These are phyloP conservation scores for Neurospora terricola DNA, from an alignment of 495 filamentous ascomycete genomes.

Conservation along the genomic window DNA sequence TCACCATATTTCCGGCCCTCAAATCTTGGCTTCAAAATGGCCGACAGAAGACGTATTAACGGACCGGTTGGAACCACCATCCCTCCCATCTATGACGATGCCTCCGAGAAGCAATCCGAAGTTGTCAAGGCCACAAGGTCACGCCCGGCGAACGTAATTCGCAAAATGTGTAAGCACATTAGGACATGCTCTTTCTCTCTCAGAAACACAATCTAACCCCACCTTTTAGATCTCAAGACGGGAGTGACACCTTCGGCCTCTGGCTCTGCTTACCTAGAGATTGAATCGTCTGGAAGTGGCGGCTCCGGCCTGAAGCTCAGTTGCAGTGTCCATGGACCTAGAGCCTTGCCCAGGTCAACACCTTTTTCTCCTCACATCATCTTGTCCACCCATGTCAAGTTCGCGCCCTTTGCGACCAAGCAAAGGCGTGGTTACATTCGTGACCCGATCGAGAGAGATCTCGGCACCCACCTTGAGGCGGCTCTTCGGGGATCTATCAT, in stretches of 20 bases:
- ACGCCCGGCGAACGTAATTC: slow-evolving; percentile 48
- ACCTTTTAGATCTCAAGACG: slow-evolving; percentile 67
- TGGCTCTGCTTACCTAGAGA: slow-evolving; percentile 89
- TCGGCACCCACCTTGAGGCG: slow-evolving; percentile 82
- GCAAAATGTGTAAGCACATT: slow-evolving; percentile 68
- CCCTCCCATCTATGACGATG: slow-evolving; percentile 57
- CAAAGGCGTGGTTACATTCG: slow-evolving; percentile 78
- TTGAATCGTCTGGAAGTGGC: slow-evolving; percentile 47
- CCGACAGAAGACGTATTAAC: slow-evolving; percentile 86
- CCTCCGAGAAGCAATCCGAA: slow-evolving; percentile 30
- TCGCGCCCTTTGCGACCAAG: slow-evolving; percentile 82
- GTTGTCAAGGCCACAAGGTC: slow-evolving; percentile 29
- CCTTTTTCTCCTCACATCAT: slow-evolving; percentile 85
- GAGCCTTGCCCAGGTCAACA: slow-evolving; percentile 78
- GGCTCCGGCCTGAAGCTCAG: slow-evolving; percentile 70
- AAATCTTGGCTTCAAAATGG: slow-evolving; percentile 41
- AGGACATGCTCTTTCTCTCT: neutral
- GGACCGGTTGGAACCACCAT: slow-evolving; percentile 69
- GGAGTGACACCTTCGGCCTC: slow-evolving; percentile 87
- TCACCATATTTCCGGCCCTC: neutral
- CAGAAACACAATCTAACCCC: slow-evolving; percentile 7
- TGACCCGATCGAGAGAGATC: slow-evolving; percentile 77
- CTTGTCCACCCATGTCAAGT: slow-evolving; percentile 87
- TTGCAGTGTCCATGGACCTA: slow-evolving; percentile 86
- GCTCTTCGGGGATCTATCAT: slow-evolving; percentile 83